A percentile compares a stretch with the other conserved stretches of the same genome.
phyloP scores from a whole-genome alignment of 108 stramenopile genomes.

The Cyclotella distinguenda region DNA sequence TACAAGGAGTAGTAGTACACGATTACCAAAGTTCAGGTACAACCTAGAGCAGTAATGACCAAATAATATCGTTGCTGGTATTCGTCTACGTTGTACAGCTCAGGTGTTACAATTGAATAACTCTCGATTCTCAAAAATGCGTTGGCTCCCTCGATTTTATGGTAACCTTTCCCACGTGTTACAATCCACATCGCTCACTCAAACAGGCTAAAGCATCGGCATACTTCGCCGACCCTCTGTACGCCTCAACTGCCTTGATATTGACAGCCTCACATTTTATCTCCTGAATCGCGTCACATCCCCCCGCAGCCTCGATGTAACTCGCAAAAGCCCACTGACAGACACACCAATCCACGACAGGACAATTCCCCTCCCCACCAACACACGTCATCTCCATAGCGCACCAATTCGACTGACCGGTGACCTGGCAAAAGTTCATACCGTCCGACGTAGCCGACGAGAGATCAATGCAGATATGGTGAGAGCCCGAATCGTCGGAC shows the following conservation, averaged over 20 bases:
- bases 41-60: no score
- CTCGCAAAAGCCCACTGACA: slow-evolving; percentile 63
- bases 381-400: slow-evolving; percentile 21
- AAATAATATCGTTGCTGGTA: no score
- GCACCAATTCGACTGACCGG: slow-evolving; percentile 46
- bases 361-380: slow-evolving; percentile 6
- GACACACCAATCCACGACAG: slow-evolving; percentile 43
- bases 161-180: no score
- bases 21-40: no score
- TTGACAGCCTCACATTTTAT: slow-evolving; percentile 62
- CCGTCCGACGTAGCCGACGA: slow-evolving; percentile 1
- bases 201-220: slow-evolving; percentile 25
- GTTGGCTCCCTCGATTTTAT: no score
- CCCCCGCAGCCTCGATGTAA: slow-evolving; percentile 61
- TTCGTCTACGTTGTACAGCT: no score
- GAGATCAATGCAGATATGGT: slow-evolving; percentile 51
- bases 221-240: slow-evolving; percentile 21
- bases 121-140: no score
- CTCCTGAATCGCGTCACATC: slow-evolving; percentile 63
- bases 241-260: slow-evolving; percentile 52
- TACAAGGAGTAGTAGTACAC: no score
- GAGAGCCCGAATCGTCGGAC: slow-evolving; percentile 33
- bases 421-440: slow-evolving; percentile 39
- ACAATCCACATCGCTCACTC: slow-evolving; percentile 6
- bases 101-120: no score